These are phyloP conservation scores for Carex scoparia DNA, from an alignment of 176 grass and related monocot genomes.

Conservation along the genomic window DNA sequence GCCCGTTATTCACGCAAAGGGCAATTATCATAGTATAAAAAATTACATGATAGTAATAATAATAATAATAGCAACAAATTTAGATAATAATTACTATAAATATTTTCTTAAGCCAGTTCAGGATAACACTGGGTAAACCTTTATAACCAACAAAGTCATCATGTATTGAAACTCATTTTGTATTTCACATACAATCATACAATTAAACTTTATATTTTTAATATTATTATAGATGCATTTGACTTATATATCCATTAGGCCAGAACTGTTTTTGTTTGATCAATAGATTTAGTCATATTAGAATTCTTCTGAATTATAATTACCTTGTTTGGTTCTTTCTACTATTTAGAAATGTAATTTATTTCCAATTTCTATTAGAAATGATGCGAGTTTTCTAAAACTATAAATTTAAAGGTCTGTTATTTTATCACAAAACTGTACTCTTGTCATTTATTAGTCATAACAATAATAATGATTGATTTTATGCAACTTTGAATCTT, in stretches of 20 bases:
- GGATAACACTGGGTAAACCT: not conserved
- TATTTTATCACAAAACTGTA: too few species aligned
- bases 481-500: not conserved
- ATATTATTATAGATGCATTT: not conserved
- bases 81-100: not conserved
- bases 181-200: too few species aligned
- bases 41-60: not conserved
- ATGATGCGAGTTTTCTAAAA: too few species aligned
- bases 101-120: not conserved
- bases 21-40: not conserved
- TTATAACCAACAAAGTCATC: too few species aligned
- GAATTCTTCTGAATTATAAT: not conserved
- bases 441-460: not conserved
- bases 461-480: not conserved
- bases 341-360: not conserved
- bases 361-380: not conserved
- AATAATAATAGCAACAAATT: not conserved
- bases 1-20: not conserved
- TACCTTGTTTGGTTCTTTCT: not conserved
- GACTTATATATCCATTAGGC: not conserved
- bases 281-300: not conserved
- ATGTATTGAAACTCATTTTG: too few species aligned
- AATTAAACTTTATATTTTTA: too few species aligned
- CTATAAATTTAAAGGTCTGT: too few species aligned
- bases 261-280: too few species aligned